Evolutionary conservation across 257 asterid species (phyloP).

Genomic region (Catharanthus roseus): DNA sequence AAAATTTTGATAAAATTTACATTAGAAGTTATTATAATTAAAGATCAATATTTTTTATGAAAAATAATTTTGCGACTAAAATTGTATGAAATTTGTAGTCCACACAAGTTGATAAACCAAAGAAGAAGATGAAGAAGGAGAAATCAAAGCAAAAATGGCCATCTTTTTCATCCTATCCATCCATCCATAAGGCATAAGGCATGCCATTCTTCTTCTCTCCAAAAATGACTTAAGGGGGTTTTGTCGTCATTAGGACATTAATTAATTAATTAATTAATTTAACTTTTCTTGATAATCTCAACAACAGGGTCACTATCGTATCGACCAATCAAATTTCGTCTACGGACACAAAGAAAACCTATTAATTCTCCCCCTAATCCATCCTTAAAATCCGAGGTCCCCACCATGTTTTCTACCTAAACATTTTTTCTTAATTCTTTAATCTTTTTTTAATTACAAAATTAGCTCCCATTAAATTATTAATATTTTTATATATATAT

Average conservation of each 20-base stretch:
- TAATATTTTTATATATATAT: not conserved
- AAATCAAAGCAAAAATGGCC: not conserved
- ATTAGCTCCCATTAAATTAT: not conserved
- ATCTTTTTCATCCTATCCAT: no score
- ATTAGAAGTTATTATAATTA: no score
- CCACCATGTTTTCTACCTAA: constrained; percentile 33
- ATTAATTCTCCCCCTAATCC: constrained; percentile 26
- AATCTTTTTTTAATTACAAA: not conserved
- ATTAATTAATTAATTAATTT: constrained; percentile 4
- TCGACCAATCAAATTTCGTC: constrained; percentile 27
- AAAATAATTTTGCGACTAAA: no score
- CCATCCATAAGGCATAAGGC: no score
- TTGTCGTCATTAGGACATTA: constrained; percentile 23
- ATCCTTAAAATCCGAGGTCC: constrained; percentile 40
- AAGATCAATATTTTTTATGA: no score
- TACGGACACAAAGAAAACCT: constrained; percentile 29
- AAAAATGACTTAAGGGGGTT: not conserved
- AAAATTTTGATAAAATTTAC: no score
- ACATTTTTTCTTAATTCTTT: not conserved
- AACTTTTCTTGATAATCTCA: constrained; percentile 32
- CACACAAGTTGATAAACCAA: no score
- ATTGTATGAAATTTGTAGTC: no score
- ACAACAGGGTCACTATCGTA: constrained; percentile 15
- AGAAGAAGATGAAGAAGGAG: not conserved
- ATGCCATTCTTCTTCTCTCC: no score